These are phyloP conservation scores for Pseudonectria foliicola DNA, from an alignment of 2,329 filamentous ascomycete genomes.

Conservation along the genomic window DNA sequence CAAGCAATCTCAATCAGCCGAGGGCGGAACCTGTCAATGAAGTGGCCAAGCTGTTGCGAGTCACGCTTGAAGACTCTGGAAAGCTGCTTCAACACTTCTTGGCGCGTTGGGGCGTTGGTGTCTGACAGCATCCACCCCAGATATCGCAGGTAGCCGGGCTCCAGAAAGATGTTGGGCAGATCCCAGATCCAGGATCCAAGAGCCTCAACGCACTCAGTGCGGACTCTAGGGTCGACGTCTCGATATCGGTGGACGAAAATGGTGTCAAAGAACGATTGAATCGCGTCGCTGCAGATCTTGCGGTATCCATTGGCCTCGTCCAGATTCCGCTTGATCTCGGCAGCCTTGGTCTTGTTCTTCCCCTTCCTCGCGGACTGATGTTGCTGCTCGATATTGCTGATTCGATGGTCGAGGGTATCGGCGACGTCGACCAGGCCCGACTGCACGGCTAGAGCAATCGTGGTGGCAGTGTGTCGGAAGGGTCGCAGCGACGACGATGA, in stretches of 20 bases:
- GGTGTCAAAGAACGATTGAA: conserved; percentile 83
- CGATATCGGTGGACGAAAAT: conserved; percentile 95
- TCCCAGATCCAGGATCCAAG: conserved; percentile 83
- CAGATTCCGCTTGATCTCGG: conserved; percentile 65
- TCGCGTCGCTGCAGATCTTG: conserved; percentile 60
- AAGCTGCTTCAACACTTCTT: conserved; percentile 83
- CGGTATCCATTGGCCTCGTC: conserved; percentile 63
- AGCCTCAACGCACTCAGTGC: conserved; percentile 79
- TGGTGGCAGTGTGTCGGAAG: conserved; percentile 89
- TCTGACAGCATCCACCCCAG: conserved; percentile 95
- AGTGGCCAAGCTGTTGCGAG: conserved; percentile 78
- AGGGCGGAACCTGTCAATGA: conserved; percentile 84
- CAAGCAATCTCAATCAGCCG: conserved; percentile 90
- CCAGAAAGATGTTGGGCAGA: conserved; percentile 82
- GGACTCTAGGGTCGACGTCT: conserved; percentile 83
- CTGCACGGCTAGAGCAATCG: conserved; percentile 73
- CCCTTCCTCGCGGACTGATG: conserved; percentile 65
- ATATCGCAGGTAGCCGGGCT: conserved; percentile 85
- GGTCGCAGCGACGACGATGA: conserved; percentile 81
- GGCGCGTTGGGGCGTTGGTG: conserved; percentile 61
- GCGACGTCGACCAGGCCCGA: conserved; percentile 70
- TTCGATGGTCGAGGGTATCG: conserved; percentile 60
- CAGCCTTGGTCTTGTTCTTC: conserved; percentile 71
- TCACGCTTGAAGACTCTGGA: conserved; percentile 71
- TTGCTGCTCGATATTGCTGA: conserved; percentile 71